Percentiles rank a stretch among this genome's conserved stretches.
Evolutionary conservation across 306 rosid genomes (phyloP).

Genomic region (Cercis canadensis): DNA sequence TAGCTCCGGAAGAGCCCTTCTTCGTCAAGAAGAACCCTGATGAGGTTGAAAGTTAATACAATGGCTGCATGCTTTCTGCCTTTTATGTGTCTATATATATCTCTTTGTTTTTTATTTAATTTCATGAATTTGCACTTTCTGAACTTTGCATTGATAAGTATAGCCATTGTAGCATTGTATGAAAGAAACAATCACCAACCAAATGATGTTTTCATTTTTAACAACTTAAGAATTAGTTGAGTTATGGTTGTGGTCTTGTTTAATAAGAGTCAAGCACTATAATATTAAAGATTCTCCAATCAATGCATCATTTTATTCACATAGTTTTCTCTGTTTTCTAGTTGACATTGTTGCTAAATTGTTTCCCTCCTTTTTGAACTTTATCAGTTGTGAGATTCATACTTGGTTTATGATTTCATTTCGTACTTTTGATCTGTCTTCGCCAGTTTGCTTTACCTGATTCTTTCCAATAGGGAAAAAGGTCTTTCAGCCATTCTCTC

Average conservation of each 20-base stretch:
- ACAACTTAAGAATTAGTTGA: not conserved
- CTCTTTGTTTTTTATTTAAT: not conserved
- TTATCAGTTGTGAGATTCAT: not conserved
- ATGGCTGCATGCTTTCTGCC: constrained; percentile 38
- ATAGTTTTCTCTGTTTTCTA: constrained; percentile 5
- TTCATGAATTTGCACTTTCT: constrained; percentile 11
- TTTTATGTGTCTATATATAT: constrained; percentile 11
- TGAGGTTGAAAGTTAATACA: constrained; percentile 51
- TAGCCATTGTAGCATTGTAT: constrained; percentile 23
- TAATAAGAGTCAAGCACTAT: constrained; percentile 2
- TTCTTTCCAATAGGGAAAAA: constrained; percentile 6
- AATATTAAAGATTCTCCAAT: not conserved
- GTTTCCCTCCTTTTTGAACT: constrained; percentile 3
- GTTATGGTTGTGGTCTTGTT: not conserved
- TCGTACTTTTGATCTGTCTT: not conserved
- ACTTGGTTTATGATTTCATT: not conserved
- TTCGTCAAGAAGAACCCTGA: constrained; percentile 42
- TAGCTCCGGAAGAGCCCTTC: constrained; percentile 46
- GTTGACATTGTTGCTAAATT: not conserved
- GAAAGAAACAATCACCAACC: not conserved
- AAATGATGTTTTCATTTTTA: constrained; percentile 3
- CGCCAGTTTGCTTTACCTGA: not conserved
- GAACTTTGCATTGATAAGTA: constrained; percentile 16
- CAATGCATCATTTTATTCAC: not conserved
- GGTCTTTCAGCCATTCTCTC: constrained; percentile 2